Conservation (phyloP, 805 yeast species). For the Wickerhamiella slavikovae region DNA sequence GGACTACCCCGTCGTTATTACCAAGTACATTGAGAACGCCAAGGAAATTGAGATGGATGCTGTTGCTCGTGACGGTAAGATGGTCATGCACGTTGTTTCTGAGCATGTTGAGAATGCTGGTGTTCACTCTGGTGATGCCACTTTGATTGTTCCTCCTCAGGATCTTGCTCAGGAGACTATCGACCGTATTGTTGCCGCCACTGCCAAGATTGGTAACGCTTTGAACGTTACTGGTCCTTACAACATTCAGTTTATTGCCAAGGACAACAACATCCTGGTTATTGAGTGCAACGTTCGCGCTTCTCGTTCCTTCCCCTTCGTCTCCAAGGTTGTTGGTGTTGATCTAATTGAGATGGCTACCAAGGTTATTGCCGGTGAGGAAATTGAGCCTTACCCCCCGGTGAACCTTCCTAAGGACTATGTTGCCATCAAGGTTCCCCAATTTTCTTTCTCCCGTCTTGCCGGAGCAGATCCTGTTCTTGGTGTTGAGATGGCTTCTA, state of each 20-base stretch:
- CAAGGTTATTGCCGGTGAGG: conserved; percentile 77
- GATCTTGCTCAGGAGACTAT: conserved; percentile 85
- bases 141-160: conserved; percentile 91
- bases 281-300: conserved; percentile 98
- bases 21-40: conserved; percentile 91
- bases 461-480: conserved; percentile 96
- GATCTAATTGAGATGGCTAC: conserved; percentile 96
- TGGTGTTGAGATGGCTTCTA: conserved; percentile 98
- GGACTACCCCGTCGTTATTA: conserved; percentile 92
- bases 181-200: conserved; percentile 75
- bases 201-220: conserved; percentile 90
- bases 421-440: conserved; percentile 93
- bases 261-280: conserved; percentile 88
- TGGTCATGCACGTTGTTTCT: conserved; percentile 92
- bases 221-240: conserved; percentile 93
- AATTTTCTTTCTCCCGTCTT: conserved; percentile 87
- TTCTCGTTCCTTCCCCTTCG: conserved; percentile 97
- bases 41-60: conserved; percentile 99
- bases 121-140: conserved; percentile 98
- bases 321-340: conserved; percentile 90
- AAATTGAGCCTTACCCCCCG: conserved; percentile 77
- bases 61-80: conserved; percentile 84
- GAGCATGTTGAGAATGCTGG: conserved; percentile 99
- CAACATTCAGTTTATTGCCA: conserved; percentile 92
- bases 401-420: conserved; percentile 78